Evolutionary conservation across 2,329 filamentous ascomycete genomes (phyloP), one percentile per base, ranked within the genome.

Genomic region (Cytospora leucostoma): DNA sequence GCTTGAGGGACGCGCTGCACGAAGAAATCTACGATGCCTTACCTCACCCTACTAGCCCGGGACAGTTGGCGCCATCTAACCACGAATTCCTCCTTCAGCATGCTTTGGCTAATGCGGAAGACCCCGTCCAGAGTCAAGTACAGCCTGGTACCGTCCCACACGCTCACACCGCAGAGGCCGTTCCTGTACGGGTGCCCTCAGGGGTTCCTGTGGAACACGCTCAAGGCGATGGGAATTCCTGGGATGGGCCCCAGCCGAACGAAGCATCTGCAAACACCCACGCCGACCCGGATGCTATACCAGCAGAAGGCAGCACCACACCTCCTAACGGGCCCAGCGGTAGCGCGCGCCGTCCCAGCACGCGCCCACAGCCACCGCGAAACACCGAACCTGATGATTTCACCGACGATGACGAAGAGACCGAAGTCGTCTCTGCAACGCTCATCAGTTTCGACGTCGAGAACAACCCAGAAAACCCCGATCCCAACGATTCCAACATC

Each of bases 391-490:
- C 38, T 12, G 80, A 82, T 62, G 83, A 84, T 49, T 84, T 82
- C 64, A 80, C 76, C 12, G 83, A 78, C 13, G 84, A 86, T 54
- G 84, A 86, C 59, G 83, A 85, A 56, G 84, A 84, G 17, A 76
- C 81, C 15, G 84, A 84, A 55, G 77, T 80, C 55, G 75, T 86
- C 32, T 84, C 80, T 61, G 80, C 83, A 1, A 85, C 84, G 0
- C 73, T 87, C 6, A 86, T 87, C 58, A 86, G 82, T 67, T 86
- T 87, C 62, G 84, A 87, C 62, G 83, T 87, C 34, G 84, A 87
- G 66, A 81, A 84, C 0, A 81, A 79, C 4, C 84, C 86, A 54
- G 76, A 82, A 0, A 78, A 76, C 3, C 81, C 57, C 1, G 62
- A 61, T 19, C 65, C 65, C 47, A 59, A 64, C 27, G 61, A 65